A percentile compares a stretch with the other conserved stretches of the same genome.
These are phyloP conservation scores for Dactylellina sp. DNA, from an alignment of 2,329 filamentous ascomycete species.

Conservation along the genomic window DNA sequence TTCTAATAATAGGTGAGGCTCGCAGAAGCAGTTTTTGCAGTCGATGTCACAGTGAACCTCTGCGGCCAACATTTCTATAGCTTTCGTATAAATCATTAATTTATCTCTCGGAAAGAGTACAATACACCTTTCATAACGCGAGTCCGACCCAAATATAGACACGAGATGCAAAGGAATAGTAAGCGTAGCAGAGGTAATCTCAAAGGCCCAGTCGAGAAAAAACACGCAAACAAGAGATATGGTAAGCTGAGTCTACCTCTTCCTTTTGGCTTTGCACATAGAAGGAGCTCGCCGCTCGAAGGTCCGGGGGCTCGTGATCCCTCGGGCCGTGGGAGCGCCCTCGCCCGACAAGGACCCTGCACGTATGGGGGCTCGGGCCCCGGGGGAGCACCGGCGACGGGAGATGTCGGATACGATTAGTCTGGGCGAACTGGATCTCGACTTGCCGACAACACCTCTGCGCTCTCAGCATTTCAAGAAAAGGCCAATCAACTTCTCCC, in stretches of 20 bases:
- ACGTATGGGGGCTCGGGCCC: neutral
- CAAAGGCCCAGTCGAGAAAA: neutral
- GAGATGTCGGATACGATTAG: slow-evolving; percentile 42
- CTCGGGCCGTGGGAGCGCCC: too few relatives aligned
- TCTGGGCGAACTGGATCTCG: slow-evolving; percentile 1
- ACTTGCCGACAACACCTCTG: slow-evolving; percentile 11
- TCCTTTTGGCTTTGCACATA: too few relatives aligned
- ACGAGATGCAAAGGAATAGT: neutral
- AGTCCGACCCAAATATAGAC: slow-evolving; percentile 32
- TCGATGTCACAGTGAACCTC: neutral
- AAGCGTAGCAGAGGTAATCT: neutral
- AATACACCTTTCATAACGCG: too few relatives aligned
- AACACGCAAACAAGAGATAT: too few relatives aligned
- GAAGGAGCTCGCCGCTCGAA: too few relatives aligned
- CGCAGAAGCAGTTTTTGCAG: slow-evolving; percentile 11
- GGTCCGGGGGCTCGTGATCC: too few relatives aligned
- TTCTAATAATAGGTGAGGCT: slow-evolving; percentile 7
- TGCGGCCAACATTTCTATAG: too few relatives aligned
- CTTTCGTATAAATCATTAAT: too few relatives aligned
- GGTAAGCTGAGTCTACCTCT: too few relatives aligned
- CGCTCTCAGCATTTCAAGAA: slow-evolving; percentile 8
- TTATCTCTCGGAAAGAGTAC: too few relatives aligned
- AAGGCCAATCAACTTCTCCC: slow-evolving; percentile 2
- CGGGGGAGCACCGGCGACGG: slow-evolving; percentile 24
- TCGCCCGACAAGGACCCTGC: too few relatives aligned